phyloP scores from a whole-genome alignment of 352 stramenopile genomes.

The Hyaloperonospora arabidopsidis region DNA sequence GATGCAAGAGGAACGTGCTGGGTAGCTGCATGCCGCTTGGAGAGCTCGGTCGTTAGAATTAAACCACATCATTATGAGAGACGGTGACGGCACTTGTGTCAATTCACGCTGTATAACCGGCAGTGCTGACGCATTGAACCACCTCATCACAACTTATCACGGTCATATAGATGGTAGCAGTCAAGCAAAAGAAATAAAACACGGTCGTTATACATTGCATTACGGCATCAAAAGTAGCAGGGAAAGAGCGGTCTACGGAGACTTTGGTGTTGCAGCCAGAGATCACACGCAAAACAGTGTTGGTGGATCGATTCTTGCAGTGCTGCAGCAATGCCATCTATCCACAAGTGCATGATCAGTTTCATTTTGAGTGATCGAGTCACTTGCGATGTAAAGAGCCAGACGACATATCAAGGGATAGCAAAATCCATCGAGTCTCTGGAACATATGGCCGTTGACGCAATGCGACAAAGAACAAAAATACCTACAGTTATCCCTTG shows the following conservation, averaged over 20 bases:
- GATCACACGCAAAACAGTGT: slow-evolving; percentile 30
- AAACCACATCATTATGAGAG: slow-evolving; percentile 58
- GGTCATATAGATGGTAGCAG: no score
- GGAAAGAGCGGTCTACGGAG: no score
- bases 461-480: no score
- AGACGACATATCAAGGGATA: no score
- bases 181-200: no score
- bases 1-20: slow-evolving; percentile 45
- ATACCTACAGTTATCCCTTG: no score
- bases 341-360: slow-evolving; percentile 25
- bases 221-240: no score
- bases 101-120: slow-evolving; percentile 40
- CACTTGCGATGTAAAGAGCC: no score
- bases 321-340: slow-evolving; percentile 37
- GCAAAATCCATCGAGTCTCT: no score
- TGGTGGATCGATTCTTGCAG: slow-evolving; percentile 37
- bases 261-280: slow-evolving; percentile 45
- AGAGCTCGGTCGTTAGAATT: slow-evolving; percentile 66
- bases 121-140: slow-evolving; percentile 38
- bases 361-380: slow-evolving; percentile 46
- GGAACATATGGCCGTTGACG: no score
- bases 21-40: slow-evolving; percentile 8
- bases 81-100: slow-evolving; percentile 18
- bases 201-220: no score
- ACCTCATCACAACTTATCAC: no score